Evolutionary conservation across 2,329 filamentous ascomycete species (phyloP).

Genomic region (Volutella citrinella): DNA sequence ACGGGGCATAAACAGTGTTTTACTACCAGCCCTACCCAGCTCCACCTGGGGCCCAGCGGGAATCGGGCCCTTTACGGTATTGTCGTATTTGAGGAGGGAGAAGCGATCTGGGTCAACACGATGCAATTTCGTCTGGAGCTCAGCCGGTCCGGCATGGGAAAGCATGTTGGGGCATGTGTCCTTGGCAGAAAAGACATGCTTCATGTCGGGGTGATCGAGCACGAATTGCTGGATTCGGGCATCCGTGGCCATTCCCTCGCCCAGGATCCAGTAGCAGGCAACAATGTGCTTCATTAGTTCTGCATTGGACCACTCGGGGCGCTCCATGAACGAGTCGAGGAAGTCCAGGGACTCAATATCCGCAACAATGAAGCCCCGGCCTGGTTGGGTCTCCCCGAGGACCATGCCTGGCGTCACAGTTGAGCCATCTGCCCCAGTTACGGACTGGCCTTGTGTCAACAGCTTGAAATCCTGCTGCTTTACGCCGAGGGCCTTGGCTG

Average conservation of each 20-base stretch:
- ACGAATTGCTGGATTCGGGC: slow-evolving; percentile 68
- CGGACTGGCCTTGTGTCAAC: slow-evolving; percentile 61
- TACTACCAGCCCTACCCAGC: slow-evolving; percentile 42
- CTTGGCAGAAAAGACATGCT: slow-evolving; percentile 74
- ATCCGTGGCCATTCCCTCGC: slow-evolving; percentile 62
- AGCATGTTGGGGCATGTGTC: slow-evolving; percentile 77
- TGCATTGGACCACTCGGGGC: slow-evolving; percentile 68
- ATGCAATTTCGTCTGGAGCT: slow-evolving; percentile 66
- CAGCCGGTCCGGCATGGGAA: slow-evolving; percentile 63
- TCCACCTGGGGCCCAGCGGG: slow-evolving; percentile 30
- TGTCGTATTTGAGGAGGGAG: slow-evolving; percentile 64
- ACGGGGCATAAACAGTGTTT: slow-evolving; percentile 45
- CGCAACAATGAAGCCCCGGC: slow-evolving; percentile 73
- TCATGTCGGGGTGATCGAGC: slow-evolving; percentile 52
- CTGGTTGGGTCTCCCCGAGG: slow-evolving; percentile 62
- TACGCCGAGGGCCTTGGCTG: slow-evolving; percentile 65
- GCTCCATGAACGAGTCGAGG: slow-evolving; percentile 64
- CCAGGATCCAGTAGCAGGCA: slow-evolving; percentile 79
- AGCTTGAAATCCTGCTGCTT: slow-evolving; percentile 51
- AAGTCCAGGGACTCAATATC: slow-evolving; percentile 73
- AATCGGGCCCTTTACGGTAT: slow-evolving; percentile 31
- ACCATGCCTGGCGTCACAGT: slow-evolving; percentile 86
- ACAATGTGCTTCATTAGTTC: slow-evolving; percentile 65
- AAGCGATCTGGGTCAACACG: slow-evolving; percentile 74
- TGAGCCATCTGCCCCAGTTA: slow-evolving; percentile 61